Percentiles rank a stretch among this genome's conserved stretches.
phyloP scores from a whole-genome alignment of 371 early-diverging fungal genomes.

The Saksenaea oblongispora region DNA sequence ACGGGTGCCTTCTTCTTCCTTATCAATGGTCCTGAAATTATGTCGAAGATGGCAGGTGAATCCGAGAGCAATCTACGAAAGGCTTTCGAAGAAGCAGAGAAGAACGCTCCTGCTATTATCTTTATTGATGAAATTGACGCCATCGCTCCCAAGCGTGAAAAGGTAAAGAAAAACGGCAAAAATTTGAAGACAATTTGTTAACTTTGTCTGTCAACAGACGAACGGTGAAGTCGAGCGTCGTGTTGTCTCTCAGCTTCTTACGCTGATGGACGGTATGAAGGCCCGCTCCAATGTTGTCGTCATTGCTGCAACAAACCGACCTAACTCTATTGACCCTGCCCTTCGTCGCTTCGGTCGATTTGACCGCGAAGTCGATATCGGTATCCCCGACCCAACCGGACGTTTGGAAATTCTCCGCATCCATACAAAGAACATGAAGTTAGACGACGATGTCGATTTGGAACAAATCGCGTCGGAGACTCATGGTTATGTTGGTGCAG shows the following conservation, averaged over 20 bases:
- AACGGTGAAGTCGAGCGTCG: conserved; percentile 99
- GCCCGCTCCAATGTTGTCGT: conserved; percentile 96
- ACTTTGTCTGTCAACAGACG: conserved; percentile 53
- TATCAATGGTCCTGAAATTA: conserved; percentile 99
- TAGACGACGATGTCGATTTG: conserved; percentile 97
- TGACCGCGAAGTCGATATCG: conserved; percentile 99
- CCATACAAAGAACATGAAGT: conserved; percentile 99
- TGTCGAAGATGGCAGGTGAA: conserved; percentile 99
- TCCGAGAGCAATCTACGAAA: conserved; percentile 98
- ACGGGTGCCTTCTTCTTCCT: conserved; percentile 91
- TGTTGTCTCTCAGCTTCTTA: conserved; percentile 98
- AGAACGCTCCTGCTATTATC: conserved; percentile 98
- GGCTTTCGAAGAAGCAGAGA: conserved; percentile 99
- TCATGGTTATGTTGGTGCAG: conserved; percentile 99
- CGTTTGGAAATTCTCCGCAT: conserved; percentile 99
- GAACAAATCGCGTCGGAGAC: conserved; percentile 98
- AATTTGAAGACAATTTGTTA: not conserved
- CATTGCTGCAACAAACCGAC: conserved; percentile 98
- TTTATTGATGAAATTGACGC: conserved; percentile 99
- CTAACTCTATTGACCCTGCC: conserved; percentile 99
- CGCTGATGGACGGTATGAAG: conserved; percentile 99
- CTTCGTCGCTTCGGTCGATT: conserved; percentile 99
- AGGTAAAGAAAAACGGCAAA: conserved; percentile 45
- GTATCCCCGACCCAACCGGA: conserved; percentile 99
- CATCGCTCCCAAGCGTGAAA: conserved; percentile 99